Conservation (phyloP, 176 grass and related monocot species). For the Aegilops bicornis region DNA sequence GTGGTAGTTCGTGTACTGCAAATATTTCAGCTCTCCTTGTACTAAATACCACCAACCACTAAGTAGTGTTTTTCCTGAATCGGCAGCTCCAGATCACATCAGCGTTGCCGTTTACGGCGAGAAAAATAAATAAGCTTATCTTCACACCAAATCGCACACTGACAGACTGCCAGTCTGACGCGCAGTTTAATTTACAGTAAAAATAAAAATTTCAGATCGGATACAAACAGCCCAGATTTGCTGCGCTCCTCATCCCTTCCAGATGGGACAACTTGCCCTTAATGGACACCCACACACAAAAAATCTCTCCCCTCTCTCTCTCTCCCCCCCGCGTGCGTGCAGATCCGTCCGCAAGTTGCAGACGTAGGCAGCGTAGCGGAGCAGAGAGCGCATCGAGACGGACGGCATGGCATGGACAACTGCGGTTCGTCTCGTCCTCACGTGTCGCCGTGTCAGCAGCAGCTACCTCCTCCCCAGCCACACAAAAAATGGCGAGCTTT, state of each 20-base stretch:
- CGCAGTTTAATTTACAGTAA: background rate
- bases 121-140: background rate
- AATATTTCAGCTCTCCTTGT: background rate
- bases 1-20: background rate
- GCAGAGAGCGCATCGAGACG: background rate
- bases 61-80: background rate
- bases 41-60: no score
- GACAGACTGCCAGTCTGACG: background rate
- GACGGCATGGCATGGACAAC: background rate
- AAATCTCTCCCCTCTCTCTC: background rate
- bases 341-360: constrained; percentile 24
- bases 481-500: constrained; percentile 3
- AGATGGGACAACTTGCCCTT: background rate
- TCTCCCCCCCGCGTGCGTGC: background rate
- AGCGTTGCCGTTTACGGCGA: background rate
- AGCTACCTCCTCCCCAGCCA: constrained; percentile 10
- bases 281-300: background rate
- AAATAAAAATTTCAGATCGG: background rate
- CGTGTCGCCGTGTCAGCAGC: constrained; percentile 19
- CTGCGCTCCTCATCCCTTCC: background rate
- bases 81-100: background rate
- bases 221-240: constrained; percentile 6
- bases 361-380: background rate
- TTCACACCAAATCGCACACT: background rate
- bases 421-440: constrained; percentile 32